Percentiles rank a stretch among this genome's conserved stretches.
Conservation (phyloP, 106 monocot species). For the Chionographis japonica region DNA sequence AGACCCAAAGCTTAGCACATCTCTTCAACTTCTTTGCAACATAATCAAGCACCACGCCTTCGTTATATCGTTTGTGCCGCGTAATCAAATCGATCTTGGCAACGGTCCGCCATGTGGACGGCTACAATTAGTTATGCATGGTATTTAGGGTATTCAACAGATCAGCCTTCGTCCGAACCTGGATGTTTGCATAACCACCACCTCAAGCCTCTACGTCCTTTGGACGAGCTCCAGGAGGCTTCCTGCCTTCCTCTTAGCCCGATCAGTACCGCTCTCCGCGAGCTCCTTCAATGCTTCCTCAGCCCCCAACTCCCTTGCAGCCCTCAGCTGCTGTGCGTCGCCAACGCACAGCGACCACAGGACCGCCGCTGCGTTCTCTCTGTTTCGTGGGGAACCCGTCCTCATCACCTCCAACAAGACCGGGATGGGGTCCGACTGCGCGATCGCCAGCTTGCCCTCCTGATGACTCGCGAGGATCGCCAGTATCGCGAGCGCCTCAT, state of each 20-base stretch:
- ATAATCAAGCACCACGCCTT: too few species aligned
- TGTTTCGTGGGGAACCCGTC: slow-evolving; percentile 23
- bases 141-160: too few species aligned
- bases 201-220: background rate
- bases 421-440: slow-evolving; percentile 12
- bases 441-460: slow-evolving; percentile 28
- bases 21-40: too few species aligned
- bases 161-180: too few species aligned
- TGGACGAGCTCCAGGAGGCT: slow-evolving; percentile 28
- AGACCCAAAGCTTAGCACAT: too few species aligned
- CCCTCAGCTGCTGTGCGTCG: slow-evolving; percentile 13
- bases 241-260: slow-evolving; percentile 48
- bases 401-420: slow-evolving; percentile 19
- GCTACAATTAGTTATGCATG: too few species aligned
- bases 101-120: too few species aligned
- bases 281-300: slow-evolving; percentile 38
- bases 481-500: slow-evolving; percentile 39
- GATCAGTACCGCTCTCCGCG: slow-evolving; percentile 23
- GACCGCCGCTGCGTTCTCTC: slow-evolving; percentile 35
- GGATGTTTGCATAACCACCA: background rate
- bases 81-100: too few species aligned
- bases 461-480: slow-evolving; percentile 25
- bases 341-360: slow-evolving; percentile 27
- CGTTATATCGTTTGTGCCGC: too few species aligned
- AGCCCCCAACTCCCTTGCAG: slow-evolving; percentile 19